phyloP scores from a whole-genome alignment of 139 green algal species.

The Chlorella ohadii region DNA sequence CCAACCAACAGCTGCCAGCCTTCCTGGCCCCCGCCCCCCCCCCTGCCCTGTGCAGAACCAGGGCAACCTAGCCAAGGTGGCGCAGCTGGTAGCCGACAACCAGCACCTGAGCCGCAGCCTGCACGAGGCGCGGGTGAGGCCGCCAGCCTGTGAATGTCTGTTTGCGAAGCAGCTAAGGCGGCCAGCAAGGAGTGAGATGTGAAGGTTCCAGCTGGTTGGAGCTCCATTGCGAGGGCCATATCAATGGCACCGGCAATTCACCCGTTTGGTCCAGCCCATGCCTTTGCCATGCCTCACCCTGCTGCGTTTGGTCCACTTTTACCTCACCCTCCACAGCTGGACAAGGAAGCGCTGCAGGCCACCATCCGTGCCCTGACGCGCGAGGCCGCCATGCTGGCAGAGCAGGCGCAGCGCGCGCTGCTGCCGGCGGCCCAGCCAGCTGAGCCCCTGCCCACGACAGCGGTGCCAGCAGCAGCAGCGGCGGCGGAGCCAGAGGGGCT shows the following conservation, averaged over 20 bases:
- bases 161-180: no score
- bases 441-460: neutral
- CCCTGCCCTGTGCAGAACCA: neutral
- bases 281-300: neutral
- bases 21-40: neutral
- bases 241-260: no score
- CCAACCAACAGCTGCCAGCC: no score
- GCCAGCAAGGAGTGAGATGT: no score
- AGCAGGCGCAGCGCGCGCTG: constrained; percentile 16
- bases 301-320: no score
- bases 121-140: constrained; percentile 5
- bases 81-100: neutral
- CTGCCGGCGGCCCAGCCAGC: neutral
- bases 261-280: neutral
- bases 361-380: constrained; percentile 3
- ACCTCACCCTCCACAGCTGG: no score
- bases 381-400: constrained; percentile 1
- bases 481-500: neutral
- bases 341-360: constrained; percentile 13
- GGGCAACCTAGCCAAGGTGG: neutral
- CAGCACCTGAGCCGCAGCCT: constrained; percentile 11
- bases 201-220: no score
- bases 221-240: no score
- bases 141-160: neutral
- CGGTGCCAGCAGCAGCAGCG: no score